Base-by-base conservation (phyloP, 2,329 filamentous ascomycete species). In the Paradendryphiella salina region DNA sequence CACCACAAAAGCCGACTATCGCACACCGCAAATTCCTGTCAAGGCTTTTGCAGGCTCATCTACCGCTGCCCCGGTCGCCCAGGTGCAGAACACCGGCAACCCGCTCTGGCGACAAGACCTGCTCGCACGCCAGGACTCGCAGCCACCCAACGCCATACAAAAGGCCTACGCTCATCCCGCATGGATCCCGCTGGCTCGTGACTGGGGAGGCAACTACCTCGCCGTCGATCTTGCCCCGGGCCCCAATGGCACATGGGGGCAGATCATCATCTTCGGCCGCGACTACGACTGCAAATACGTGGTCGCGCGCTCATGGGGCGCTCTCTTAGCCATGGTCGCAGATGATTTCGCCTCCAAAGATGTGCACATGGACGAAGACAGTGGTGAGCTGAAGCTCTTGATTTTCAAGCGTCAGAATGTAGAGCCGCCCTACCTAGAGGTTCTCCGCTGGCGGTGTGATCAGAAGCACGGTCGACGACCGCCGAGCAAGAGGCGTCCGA, bases 271-370 rank as follows among this genome's bases (percentile, higher is more conserved):
- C 55, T 96, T 96, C 72, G 94, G 94, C 42, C 90, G 94, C 54
- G 94, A 99, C 76, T 99, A 96, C 75, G 94, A 99, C 71, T 96
- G 90, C 75, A 99, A 99, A 77, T 99, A 96, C 70, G 94, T 99
- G 5, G 83, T 99, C 49, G 89, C 94, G 23, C 85, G 89, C 54
- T 97, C 93, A 1, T 99, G 94, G 94, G 84, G 86, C 13, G 83
- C 87, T 8, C 92, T 99, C 69, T 76, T 99, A 15, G 91, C 91
- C 42, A 83, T 86, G 26, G 83, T 96, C 5, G 91, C 94, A 23
- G 94, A 99, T 67, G 94, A 99, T 68, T 79, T 99, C 65, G 94
- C 88, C 64, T 94, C 89, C 61, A 89, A 90, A 57, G 95, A 96
- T 74, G 92, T 90, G 80, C 89, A 85, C 65, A 88, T 99, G 45